Evolutionary conservation across 768 basidiomycete genomes (phyloP).

Genomic region (Bullera alba): DNA sequence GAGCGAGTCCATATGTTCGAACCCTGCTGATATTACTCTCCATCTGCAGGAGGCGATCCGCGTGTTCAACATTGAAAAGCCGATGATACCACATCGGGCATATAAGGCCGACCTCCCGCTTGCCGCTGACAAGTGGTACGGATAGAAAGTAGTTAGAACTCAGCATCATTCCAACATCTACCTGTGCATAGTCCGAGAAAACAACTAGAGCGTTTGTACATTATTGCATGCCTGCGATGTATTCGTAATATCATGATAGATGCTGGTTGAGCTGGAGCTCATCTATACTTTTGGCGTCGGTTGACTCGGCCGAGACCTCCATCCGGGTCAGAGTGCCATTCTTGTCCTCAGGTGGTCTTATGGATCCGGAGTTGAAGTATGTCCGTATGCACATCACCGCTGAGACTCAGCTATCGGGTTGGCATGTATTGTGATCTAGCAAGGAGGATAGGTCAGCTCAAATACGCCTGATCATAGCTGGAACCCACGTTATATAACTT

Average conservation of each 20-base stretch:
- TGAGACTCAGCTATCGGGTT: conserved; percentile 81
- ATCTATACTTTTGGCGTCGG: too few species aligned
- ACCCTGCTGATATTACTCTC: neutral
- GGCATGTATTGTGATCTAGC: conserved; percentile 66
- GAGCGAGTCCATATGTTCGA: neutral
- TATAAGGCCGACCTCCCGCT: conserved; percentile 11
- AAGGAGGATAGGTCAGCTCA: neutral
- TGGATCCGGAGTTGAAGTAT: neutral
- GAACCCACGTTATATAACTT: conserved; percentile 65
- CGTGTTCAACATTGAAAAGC: conserved; percentile 68
- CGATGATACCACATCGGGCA: conserved; percentile 68
- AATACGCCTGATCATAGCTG: neutral
- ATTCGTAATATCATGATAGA: too few species aligned
- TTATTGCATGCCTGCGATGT: too few species aligned
- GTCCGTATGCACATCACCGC: conserved; percentile 8
- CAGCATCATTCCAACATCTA: too few species aligned
- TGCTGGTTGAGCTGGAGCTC: too few species aligned
- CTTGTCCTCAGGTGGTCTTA: too few species aligned
- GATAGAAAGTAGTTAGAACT: too few species aligned
- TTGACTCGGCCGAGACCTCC: too few species aligned
- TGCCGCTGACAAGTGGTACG: neutral
- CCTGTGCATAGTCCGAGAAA: too few species aligned
- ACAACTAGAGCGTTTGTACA: too few species aligned
- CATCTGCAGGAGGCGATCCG: conserved; percentile 71
- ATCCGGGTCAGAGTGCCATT: too few species aligned